These are phyloP conservation scores for Kwoniella sp. DNA, from an alignment of 768 basidiomycete genomes.

Conservation along the genomic window DNA sequence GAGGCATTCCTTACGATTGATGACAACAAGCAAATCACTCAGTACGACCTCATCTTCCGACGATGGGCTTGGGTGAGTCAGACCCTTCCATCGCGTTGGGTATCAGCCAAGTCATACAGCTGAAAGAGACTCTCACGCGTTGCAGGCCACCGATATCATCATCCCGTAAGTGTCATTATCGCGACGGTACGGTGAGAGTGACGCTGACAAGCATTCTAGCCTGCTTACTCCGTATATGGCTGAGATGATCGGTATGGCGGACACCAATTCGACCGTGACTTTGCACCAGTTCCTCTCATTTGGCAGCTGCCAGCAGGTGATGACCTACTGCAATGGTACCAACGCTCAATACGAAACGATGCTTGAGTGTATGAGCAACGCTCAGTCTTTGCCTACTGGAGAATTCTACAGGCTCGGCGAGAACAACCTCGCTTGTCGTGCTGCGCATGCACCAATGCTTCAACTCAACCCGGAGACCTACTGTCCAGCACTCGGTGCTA, in stretches of 20 bases:
- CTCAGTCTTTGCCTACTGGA: conserved; percentile 1
- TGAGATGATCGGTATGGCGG: conserved; percentile 11
- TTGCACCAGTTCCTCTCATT: conserved; percentile 33
- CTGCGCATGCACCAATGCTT: conserved; percentile 32
- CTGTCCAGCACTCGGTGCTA: conserved; percentile 32
- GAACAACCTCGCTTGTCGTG: conserved; percentile 37
- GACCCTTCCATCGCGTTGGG: background rate
- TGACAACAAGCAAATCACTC: conserved; percentile 20
- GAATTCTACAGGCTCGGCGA: conserved; percentile 25
- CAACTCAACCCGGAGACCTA: conserved; percentile 25
- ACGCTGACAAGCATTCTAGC: background rate
- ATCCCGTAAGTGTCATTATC: conserved; percentile 12
- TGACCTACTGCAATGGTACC: conserved; percentile 24
- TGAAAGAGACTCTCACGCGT: background rate
- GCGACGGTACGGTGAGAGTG: background rate
- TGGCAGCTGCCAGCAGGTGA: conserved; percentile 19
- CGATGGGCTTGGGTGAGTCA: conserved; percentile 31
- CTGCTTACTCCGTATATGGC: conserved; percentile 41
- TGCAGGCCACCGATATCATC: conserved; percentile 27
- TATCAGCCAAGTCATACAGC: background rate
- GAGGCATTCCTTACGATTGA: conserved; percentile 27
- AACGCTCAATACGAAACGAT: conserved; percentile 29
- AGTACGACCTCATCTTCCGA: conserved; percentile 30
- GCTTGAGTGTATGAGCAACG: background rate
- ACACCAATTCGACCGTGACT: conserved; percentile 12